Conservation (phyloP, 2,329 filamentous ascomycete genomes). For the Fusarium hostae region DNA sequence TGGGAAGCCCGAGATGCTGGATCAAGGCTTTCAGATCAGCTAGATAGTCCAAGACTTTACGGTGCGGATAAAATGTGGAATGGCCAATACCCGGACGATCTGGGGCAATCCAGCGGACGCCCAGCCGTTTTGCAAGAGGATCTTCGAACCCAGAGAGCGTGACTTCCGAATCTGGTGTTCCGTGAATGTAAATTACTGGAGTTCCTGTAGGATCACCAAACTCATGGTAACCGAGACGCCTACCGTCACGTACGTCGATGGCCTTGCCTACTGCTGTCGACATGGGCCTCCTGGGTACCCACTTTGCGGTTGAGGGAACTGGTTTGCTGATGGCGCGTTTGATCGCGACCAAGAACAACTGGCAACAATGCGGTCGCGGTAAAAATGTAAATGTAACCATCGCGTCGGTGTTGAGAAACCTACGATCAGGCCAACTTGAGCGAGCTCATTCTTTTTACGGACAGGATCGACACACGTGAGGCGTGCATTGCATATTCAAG, state of each 20-base stretch:
- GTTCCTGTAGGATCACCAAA: neutral
- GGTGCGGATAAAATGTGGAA: neutral
- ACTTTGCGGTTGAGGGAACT: accelerated
- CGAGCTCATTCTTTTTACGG: neutral
- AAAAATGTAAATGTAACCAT: neutral
- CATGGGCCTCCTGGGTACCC: neutral
- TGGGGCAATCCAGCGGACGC: neutral
- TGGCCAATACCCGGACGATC: conserved; percentile 3
- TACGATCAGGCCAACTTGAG: neutral
- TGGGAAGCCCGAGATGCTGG: accelerated
- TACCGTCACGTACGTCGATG: neutral
- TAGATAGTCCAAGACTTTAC: neutral
- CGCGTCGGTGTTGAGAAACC: neutral
- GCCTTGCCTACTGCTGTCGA: neutral
- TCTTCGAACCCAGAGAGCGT: neutral
- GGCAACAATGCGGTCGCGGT: accelerated
- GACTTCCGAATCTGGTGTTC: neutral
- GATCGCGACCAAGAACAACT: neutral
- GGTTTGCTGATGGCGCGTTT: neutral
- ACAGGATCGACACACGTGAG: neutral
- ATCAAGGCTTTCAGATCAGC: neutral
- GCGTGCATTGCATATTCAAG: neutral
- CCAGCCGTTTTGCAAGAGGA: neutral
- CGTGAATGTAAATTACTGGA: conserved; percentile 1
- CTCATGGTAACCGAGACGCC: conserved; percentile 9